These are phyloP conservation scores for Aspergillus ochraceoroseus DNA, from an alignment of 2,329 filamentous ascomycete species.

Conservation along the genomic window DNA sequence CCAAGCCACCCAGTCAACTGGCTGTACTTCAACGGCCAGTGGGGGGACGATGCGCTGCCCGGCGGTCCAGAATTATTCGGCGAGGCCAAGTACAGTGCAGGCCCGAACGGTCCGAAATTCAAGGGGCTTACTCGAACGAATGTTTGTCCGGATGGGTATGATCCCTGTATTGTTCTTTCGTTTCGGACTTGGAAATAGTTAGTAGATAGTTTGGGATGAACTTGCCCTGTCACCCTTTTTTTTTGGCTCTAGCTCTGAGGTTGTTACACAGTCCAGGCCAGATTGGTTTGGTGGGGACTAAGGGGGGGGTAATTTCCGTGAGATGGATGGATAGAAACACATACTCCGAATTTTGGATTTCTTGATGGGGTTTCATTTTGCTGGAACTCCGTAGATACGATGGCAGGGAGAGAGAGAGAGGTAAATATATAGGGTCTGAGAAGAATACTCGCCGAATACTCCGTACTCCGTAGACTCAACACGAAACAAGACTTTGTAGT, in stretches of 20 bases:
- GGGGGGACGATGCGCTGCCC: conserved; percentile 59
- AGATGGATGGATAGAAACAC: no score
- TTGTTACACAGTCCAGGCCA: no score
- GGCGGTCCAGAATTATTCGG: conserved; percentile 49
- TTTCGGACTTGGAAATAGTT: conserved; percentile 27
- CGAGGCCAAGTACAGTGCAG: conserved; percentile 53
- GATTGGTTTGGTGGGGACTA: conserved; percentile 1
- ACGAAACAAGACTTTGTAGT: no score
- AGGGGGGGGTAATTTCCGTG: background rate
- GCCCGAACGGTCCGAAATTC: conserved; percentile 58
- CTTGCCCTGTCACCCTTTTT: no score
- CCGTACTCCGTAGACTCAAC: no score
- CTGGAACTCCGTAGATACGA: no score
- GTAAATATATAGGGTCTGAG: no score
- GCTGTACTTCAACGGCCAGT: conserved; percentile 54
- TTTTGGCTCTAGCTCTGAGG: no score
- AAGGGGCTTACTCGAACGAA: conserved; percentile 54
- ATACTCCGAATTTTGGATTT: no score
- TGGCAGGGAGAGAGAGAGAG: no score
- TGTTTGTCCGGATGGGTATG: conserved; percentile 56
- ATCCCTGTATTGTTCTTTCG: conserved; percentile 44
- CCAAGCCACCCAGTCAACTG: conserved; percentile 48
- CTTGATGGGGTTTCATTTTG: no score
- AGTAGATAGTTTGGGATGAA: background rate
- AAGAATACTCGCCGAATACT: no score